A percentile compares a stretch with the other conserved stretches of the same genome.
These are phyloP conservation scores for Erythrobasidium hasegawianum DNA, from an alignment of 1,284 basidiomycete species.

Conservation along the genomic window DNA sequence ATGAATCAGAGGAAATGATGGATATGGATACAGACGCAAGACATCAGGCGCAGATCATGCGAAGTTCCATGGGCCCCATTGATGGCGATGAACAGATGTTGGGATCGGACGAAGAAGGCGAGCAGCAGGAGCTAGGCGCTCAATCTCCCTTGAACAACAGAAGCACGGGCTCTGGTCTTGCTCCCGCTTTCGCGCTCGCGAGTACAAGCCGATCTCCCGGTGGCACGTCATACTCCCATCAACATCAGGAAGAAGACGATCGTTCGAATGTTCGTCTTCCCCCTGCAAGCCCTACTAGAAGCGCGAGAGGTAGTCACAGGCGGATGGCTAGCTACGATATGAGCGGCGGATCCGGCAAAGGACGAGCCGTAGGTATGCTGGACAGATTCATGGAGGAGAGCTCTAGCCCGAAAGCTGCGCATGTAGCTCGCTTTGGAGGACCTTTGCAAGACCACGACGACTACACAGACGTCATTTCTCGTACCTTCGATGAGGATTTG, in stretches of 20 bases:
- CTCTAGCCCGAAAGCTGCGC: conserved; percentile 29
- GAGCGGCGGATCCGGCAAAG: not conserved
- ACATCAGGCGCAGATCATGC: conserved; percentile 16
- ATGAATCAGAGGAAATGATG: conserved; percentile 26
- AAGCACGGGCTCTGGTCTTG: conserved; percentile 4
- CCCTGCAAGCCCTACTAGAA: too few species aligned
- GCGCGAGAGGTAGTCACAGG: not conserved
- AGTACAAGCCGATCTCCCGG: not conserved
- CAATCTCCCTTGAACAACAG: not conserved
- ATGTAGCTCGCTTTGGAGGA: conserved; percentile 29
- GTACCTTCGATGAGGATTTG: not conserved
- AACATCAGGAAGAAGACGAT: not conserved
- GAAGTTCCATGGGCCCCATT: not conserved
- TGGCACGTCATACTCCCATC: not conserved
- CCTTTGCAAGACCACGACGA: not conserved
- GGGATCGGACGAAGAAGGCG: not conserved
- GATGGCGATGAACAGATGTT: not conserved
- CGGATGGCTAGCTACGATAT: conserved; percentile 17
- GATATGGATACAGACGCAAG: conserved; percentile 28
- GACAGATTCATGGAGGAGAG: conserved; percentile 30
- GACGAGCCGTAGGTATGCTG: conserved; percentile 6
- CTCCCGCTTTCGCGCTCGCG: conserved; percentile 18
- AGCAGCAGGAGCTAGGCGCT: too few species aligned
- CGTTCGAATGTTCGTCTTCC: not conserved
- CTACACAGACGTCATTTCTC: not conserved